These are phyloP conservation scores for Schizophyllum commune DNA, from an alignment of 1,284 basidiomycete species.

Conservation along the genomic window DNA sequence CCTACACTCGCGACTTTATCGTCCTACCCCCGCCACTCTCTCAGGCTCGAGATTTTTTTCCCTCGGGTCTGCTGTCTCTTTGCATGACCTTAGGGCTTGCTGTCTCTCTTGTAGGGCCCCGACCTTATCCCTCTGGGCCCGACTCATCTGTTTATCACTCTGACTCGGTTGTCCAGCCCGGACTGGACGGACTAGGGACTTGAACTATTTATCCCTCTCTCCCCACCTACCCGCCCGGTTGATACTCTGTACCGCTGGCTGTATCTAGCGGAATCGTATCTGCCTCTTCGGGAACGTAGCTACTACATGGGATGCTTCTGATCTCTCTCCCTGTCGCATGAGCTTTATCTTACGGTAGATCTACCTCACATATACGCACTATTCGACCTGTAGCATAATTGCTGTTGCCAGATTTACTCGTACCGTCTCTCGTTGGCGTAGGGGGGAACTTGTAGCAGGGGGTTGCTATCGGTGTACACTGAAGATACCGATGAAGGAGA, in stretches of 20 bases:
- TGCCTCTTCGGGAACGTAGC: too few relatives aligned
- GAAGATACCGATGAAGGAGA: too few relatives aligned
- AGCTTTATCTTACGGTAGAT: neutral
- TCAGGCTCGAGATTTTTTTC: too few relatives aligned
- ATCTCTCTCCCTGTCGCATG: neutral
- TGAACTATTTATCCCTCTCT: neutral
- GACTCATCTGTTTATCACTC: neutral
- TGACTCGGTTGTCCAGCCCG: neutral
- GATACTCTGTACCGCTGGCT: too few relatives aligned
- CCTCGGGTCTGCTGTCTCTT: neutral
- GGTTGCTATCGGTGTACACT: too few relatives aligned
- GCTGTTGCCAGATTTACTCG: neutral
- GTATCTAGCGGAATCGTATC: too few relatives aligned
- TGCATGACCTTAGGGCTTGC: neutral
- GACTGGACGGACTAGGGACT: neutral
- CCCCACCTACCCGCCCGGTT: neutral
- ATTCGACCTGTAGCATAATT: neutral
- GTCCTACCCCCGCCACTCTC: too few relatives aligned
- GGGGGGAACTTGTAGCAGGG: too few relatives aligned
- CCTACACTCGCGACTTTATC: too few relatives aligned
- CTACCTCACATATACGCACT: neutral
- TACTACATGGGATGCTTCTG: neutral
- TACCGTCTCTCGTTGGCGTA: too few relatives aligned
- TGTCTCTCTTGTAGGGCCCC: too few relatives aligned
- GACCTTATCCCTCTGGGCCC: neutral